These are phyloP conservation scores for Elsinoe fawcettii DNA, from an alignment of 2,329 filamentous ascomycete genomes.

Conservation along the genomic window DNA sequence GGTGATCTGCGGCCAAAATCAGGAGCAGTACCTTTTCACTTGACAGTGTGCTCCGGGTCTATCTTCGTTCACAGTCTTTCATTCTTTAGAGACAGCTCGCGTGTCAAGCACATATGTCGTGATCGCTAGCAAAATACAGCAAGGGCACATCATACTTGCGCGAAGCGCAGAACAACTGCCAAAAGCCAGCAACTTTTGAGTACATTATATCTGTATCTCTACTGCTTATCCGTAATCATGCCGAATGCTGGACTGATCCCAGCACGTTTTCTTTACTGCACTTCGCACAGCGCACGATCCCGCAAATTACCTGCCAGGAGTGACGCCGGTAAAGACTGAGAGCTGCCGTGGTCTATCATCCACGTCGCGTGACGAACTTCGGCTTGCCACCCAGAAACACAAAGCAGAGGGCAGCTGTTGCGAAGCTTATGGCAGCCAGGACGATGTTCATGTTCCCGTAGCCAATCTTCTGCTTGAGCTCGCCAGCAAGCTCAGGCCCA, in stretches of 20 bases:
- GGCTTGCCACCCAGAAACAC: slow-evolving; percentile 41
- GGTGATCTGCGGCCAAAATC: background rate
- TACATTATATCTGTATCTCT: background rate
- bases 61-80: background rate
- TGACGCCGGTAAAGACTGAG: background rate
- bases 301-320: background rate
- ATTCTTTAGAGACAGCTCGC: background rate
- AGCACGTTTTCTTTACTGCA: background rate
- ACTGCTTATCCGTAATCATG: background rate
- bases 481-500: slow-evolving; percentile 51
- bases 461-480: slow-evolving; percentile 44
- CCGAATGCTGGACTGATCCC: background rate
- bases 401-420: slow-evolving; percentile 39
- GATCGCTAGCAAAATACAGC: background rate
- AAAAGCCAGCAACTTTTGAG: background rate
- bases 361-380: slow-evolving; percentile 21
- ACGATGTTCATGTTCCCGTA: slow-evolving; percentile 53
- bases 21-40: slow-evolving; percentile 3
- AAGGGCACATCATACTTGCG: background rate
- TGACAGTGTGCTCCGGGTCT: background rate
- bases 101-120: background rate
- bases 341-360: background rate
- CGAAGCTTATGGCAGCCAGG: slow-evolving; percentile 39
- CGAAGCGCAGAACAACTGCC: background rate
- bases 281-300: background rate